Evolutionary conservation across 1,284 basidiomycete genomes (phyloP).

Genomic region (Ustilago loliicola): DNA sequence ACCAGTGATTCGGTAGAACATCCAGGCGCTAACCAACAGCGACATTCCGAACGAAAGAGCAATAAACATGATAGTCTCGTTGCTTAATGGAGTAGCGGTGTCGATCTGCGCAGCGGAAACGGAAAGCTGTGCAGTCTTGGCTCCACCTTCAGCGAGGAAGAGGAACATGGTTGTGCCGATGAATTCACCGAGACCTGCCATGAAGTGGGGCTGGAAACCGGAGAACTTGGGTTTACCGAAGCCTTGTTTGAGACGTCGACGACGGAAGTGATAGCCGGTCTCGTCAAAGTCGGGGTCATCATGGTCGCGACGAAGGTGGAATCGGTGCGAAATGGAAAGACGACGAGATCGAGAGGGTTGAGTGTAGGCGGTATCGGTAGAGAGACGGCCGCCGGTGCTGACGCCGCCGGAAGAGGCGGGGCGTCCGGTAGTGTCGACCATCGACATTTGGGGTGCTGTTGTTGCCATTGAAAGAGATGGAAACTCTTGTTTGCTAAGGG

Average conservation of each 20-base stretch:
- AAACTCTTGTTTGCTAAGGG: not conserved
- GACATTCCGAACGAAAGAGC: slow-evolving; percentile 58
- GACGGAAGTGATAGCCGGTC: not conserved
- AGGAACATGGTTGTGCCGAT: slow-evolving; percentile 57
- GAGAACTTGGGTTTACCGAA: slow-evolving; percentile 38
- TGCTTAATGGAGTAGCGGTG: slow-evolving; percentile 29
- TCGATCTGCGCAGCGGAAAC: slow-evolving; percentile 22
- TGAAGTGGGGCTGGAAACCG: slow-evolving; percentile 42
- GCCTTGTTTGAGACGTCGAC: slow-evolving; percentile 5
- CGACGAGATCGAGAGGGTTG: not conserved
- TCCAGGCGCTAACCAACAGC: slow-evolving; percentile 72
- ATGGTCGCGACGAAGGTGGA: not conserved
- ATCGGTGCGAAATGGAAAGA: not conserved
- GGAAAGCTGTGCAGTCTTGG: slow-evolving; percentile 49
- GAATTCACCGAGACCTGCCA: slow-evolving; percentile 47
- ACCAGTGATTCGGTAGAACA: slow-evolving; percentile 81
- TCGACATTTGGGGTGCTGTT: slow-evolving; percentile 11
- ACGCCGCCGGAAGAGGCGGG: not conserved
- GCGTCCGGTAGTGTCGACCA: slow-evolving; percentile 10
- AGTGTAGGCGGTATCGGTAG: slow-evolving; percentile 29
- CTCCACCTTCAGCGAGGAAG: slow-evolving; percentile 55
- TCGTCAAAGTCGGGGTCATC: slow-evolving; percentile 4
- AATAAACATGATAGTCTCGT: slow-evolving; percentile 59
- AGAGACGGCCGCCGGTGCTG: slow-evolving; percentile 21
- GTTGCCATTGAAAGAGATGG: slow-evolving; percentile 6